Evolutionary conservation across 2,329 filamentous ascomycete species (phyloP), one percentile per base, ranked within the genome.

Genomic region (Blastomyces emzantsi): DNA sequence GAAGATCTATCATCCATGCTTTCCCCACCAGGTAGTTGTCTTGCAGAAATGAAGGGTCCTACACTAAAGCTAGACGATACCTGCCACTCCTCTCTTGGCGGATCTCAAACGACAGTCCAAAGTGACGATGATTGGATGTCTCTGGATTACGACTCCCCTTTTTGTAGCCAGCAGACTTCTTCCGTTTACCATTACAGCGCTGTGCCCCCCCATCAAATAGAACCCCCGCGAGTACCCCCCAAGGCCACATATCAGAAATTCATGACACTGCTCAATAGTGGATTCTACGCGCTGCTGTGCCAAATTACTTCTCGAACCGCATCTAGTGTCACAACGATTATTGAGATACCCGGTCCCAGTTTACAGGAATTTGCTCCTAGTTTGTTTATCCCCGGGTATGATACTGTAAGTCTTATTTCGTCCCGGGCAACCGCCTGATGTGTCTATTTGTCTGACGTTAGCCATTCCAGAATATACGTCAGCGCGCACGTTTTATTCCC

Each of bases 401-500:
- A 67, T 54, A 67, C 71, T 65, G 76, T 75, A 62, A 67, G 64
- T 33, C 3, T n/a, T 41, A 17, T 58, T 58, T 7, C 30, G 36
- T 4, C 57, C 33, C 13, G 49, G 4, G 13, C 4, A 7, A 22
- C 30, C n/a, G 41, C 5, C 22, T 8, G 8, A 28, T 56, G 39
- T 13, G 6, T 11, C 28, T 54, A 28, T 17, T 30, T 64, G 62
- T 47, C 51, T 58, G 7, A 62, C 55, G n/a, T 9, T 54, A 30
- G 17, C 6, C 17, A 47, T 58, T 49, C n/a, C 25, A 78, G 76
- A 72, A 70, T 43, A 72, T 77, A 64, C 71, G 69, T 45, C 73
- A 77, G 65, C 69, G 76, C 43, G 70, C 69, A 11, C 68, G 69
- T 7, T 70, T 76, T 8, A 72, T 77, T 3, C 70, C 74, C 1